Base-by-base conservation (phyloP, 768 basidiomycete species). In the Mycena haematopus region DNA sequence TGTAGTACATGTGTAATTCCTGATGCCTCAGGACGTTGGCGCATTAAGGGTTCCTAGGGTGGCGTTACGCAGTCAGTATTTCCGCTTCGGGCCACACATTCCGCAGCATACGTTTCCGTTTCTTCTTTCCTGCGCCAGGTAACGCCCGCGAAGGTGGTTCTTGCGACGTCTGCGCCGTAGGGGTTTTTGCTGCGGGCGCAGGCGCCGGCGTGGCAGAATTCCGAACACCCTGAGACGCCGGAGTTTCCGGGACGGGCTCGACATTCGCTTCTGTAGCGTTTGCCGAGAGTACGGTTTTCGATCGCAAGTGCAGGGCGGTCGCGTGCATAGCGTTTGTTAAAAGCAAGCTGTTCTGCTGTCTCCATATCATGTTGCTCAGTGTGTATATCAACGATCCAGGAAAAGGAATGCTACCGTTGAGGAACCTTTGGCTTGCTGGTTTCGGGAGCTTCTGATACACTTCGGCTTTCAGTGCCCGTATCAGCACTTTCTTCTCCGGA, bases 311-410 rank as follows among this genome's bases (percentile, higher is more conserved):
- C 50, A 82, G 77, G 7, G 90, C 91, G 0, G 92, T 92, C 5
- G 90, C 85, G 65, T 82, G 85, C 91, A 95, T 91, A 9, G 93
- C 93, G 63, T 89, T 88, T 69, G 86, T 76, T 65, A 94, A 80
- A 22, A 92, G 80, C 66, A 82, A 77, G 59, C 80, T 86, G 71
- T 93, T 92, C 71, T 90, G 85, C 65, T 85, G 85, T 67, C 83
- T 87, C 69, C 3, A 52, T n/a, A n/a, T 7, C n/a, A n/a, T n/a
- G 11, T 11, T 35, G 42, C 22, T 65, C 22, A 65, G 53, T 82
- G 86, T 24, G 77, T 77, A 22, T 21, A n/a, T 74, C 73, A 25
- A 68, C 50, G n/a, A 59, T 60, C 29, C 57, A 24, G 40, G 24
- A 15, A 25, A n/a, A n/a, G n/a, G 27, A 2, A 24, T 15, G 11